These are phyloP conservation scores for Salix brachista DNA, from an alignment of 345 rosid species.

Conservation along the genomic window DNA sequence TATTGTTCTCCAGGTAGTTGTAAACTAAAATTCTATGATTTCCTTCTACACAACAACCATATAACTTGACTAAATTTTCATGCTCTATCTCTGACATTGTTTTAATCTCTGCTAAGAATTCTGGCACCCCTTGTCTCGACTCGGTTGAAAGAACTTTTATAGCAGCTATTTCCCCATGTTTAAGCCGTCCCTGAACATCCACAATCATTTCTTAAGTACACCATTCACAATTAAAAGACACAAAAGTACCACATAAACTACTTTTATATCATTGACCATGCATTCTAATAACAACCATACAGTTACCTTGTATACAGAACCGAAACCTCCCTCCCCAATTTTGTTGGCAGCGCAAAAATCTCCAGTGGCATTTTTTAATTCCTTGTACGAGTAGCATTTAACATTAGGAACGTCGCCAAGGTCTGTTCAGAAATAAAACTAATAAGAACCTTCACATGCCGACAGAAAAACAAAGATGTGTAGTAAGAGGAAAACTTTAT, in stretches of 20 bases:
- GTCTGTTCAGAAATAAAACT: conserved; percentile 35
- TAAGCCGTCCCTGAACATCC: conserved; percentile 70
- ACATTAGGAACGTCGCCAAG: conserved; percentile 44
- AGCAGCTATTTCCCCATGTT: conserved; percentile 74
- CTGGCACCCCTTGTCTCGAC: conserved; percentile 82
- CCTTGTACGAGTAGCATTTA: conserved; percentile 57
- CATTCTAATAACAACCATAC: conserved; percentile 8
- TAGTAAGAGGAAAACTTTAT: neutral
- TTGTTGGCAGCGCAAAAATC: conserved; percentile 60
- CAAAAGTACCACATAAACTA: neutral
- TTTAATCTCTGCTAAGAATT: conserved; percentile 83
- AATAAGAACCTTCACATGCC: conserved; percentile 13
- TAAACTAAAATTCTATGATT: conserved; percentile 82
- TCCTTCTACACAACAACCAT: conserved; percentile 87
- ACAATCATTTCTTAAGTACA: conserved; percentile 5
- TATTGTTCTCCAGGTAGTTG: conserved; percentile 81
- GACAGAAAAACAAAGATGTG: neutral
- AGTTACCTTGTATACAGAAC: conserved; percentile 81
- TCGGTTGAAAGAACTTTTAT: conserved; percentile 88
- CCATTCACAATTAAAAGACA: neutral
- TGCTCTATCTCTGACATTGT: conserved; percentile 74
- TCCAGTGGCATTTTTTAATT: conserved; percentile 61
- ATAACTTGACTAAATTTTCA: conserved; percentile 77
- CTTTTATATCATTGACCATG: neutral
- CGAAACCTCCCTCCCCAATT: conserved; percentile 98